Evolutionary conservation across 768 basidiomycete species (phyloP), one percentile per base, ranked within the genome.

Genomic region (Tylopilus intermedius): DNA sequence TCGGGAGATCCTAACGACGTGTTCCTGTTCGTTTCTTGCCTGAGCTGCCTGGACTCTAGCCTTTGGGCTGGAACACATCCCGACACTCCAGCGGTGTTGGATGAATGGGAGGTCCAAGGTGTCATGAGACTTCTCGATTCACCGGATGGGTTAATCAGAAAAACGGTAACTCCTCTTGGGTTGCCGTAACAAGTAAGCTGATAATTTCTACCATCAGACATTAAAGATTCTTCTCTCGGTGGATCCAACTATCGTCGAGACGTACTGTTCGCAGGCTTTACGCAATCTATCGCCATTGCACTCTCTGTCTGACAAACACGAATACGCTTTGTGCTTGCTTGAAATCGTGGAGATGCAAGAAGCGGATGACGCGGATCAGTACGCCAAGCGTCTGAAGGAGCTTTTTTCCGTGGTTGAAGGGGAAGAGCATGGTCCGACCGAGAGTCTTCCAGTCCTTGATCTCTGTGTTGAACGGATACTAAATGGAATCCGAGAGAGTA

Each of bases 21-120:
- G 49, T 85, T 84, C 66, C 60, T 84, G 6, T 89, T 90, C 59
- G 62, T 92, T 10, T 71, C 75, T 2, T 89, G 87, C 56, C 64
- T 92, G 45, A 72, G 76, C 38, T 80, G 75, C 38, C 56, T 89
- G 11, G 77, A 83, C 57, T 76, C 81, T 6, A 65, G 64, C 18
- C 57, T 81, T 21, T 92, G 90, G 90, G 84, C 87, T 7, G 90
- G 88, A 11, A 81, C 77, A 8, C 69, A 65, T 7, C 66, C 74
- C 4, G 74, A 76, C 5, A 66, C 77, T 18, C 75, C 77, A 33
- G 72, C 82, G 1, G 69, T 81, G 8, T 67, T 91, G 43, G 83
- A 88, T n/a, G 79, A 74, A 49, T 79, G 78, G 76, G 89, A 91
- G 48, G 88, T 92, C 37, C 84, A 84, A 47, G 72, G 74, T 32